phyloP scores from a whole-genome alignment of 306 rosid genomes.

The Calophaca sinica region DNA sequence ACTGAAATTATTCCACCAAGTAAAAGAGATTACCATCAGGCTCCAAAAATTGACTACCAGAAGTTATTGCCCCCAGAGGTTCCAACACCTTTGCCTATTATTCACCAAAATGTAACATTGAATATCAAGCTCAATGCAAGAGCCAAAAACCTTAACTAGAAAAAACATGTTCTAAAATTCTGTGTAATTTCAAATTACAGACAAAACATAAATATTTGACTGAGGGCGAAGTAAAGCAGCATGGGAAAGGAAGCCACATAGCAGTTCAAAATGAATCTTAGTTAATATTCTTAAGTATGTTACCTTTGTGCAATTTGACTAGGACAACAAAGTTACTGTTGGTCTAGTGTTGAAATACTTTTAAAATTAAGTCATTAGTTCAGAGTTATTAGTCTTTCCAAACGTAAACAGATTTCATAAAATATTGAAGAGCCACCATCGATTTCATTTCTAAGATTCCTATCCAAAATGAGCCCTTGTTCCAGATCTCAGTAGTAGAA shows the following conservation, averaged over 20 bases:
- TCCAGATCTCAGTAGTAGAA: not conserved
- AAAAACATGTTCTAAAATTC: not conserved
- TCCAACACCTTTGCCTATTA: constrained; percentile 89
- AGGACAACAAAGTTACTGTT: not conserved
- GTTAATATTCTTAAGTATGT: constrained; percentile 2
- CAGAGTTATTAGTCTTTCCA: not conserved
- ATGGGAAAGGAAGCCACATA: not conserved
- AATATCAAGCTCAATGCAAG: constrained; percentile 39
- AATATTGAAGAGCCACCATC: constrained; percentile 8
- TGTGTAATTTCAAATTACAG: constrained; percentile 15
- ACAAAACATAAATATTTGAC: not conserved
- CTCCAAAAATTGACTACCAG: constrained; percentile 98
- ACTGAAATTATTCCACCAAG: constrained; percentile 33
- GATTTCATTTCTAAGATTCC: constrained; percentile 5
- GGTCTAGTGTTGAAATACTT: not conserved
- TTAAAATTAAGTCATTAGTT: not conserved
- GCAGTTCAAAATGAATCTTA: not conserved
- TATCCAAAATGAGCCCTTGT: not conserved
- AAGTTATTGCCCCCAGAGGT: constrained; percentile 90
- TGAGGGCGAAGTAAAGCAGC: constrained; percentile 21
- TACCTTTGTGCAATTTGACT: not conserved
- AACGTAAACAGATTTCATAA: not conserved
- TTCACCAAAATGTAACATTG: constrained; percentile 41
- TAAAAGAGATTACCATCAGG: constrained; percentile 82
- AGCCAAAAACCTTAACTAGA: constrained; percentile 34